Base-by-base conservation (phyloP, 2,329 filamentous ascomycete species). In the Coniochaeta pulveracea region DNA sequence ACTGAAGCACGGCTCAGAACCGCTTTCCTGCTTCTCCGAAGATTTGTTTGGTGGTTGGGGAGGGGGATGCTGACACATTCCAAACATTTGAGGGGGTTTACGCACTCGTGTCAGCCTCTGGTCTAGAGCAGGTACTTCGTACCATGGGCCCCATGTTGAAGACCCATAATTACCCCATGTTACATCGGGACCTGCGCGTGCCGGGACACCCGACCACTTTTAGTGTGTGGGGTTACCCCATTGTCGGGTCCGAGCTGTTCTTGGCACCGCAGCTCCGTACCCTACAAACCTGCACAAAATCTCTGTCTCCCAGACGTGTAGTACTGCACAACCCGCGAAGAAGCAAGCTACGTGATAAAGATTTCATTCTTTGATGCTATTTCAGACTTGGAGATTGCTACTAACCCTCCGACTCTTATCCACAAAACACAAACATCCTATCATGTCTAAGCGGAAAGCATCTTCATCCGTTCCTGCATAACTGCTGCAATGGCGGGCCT, bases 401-500 rank as follows among this genome's bases (percentile, higher is more conserved):
- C 11, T 14, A 11, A 26, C 11, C n/a, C 11, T n/a, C n/a, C n/a
- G n/a, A n/a, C n/a, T n/a, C n/a, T n/a, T n/a, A n/a, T 24, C 22
- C n/a, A 24, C 9, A 24, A n/a, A 9, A 29, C 17, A 19, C 14
- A 17, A 29, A 16, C 27, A 16, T 17, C 9, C 27, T 29, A 23
- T 21, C 17, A 19, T 33, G 10, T 27, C 24, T 19, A 27, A 19
- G 19, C 33, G 11, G 33, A 34, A 12, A 34, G 24, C 8, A 25
- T 12, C 33, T 34, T 26, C 12, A 19, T 19, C 17, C 33, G 23
- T 18, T 34, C 33, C 23, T 34, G 22, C 33, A 34, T 34, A 5
- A 34, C 23, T 18, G 14, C 19, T 17, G 12, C 19, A 21, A 34
- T 34, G 8, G 23, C 33, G 15, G 33, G 33, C 22, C 33, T 12